Evolutionary conservation across 805 yeast genomes (phyloP).

Genomic region (Metschnikowia shivogae): DNA sequence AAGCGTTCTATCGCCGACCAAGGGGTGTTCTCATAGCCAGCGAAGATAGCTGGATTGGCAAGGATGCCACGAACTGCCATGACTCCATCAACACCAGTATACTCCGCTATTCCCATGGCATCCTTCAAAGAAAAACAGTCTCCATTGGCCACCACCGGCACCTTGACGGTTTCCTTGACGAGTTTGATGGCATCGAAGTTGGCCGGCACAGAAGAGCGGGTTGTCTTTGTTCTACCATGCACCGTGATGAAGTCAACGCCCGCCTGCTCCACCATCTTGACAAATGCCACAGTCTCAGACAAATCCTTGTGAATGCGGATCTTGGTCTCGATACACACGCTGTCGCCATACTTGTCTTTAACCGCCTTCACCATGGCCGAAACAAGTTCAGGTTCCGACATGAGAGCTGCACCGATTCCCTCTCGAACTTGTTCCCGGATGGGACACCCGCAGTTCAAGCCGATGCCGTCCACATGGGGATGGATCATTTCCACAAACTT

Average conservation of each 20-base stretch:
- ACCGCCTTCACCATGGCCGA: conserved; percentile 81
- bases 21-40: conserved; percentile 70
- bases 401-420: conserved; percentile 95
- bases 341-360: conserved; percentile 66
- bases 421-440: conserved; percentile 90
- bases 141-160: conserved; percentile 97
- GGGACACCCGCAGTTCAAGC: conserved; percentile 97
- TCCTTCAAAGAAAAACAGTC: conserved; percentile 75
- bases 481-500: conserved; percentile 85
- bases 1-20: conserved; percentile 88
- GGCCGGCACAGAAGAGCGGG: conserved; percentile 81
- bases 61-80: conserved; percentile 93
- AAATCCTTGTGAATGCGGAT: conserved; percentile 81
- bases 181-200: conserved; percentile 74
- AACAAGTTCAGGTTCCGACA: conserved; percentile 77
- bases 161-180: conserved; percentile 50
- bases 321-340: conserved; percentile 82
- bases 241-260: conserved; percentile 94
- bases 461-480: conserved; percentile 90
- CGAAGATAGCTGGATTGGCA: conserved; percentile 82
- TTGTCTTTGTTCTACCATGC: conserved; percentile 85
- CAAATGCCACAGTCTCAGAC: conserved; percentile 68
- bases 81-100: conserved; percentile 83
- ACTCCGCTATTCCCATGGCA: conserved; percentile 54
- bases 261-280: conserved; percentile 67